A percentile compares a stretch with the other conserved stretches of the same genome.
Conservation (phyloP, 208 protist species). For the Acanthamoeba healyi region DNA sequence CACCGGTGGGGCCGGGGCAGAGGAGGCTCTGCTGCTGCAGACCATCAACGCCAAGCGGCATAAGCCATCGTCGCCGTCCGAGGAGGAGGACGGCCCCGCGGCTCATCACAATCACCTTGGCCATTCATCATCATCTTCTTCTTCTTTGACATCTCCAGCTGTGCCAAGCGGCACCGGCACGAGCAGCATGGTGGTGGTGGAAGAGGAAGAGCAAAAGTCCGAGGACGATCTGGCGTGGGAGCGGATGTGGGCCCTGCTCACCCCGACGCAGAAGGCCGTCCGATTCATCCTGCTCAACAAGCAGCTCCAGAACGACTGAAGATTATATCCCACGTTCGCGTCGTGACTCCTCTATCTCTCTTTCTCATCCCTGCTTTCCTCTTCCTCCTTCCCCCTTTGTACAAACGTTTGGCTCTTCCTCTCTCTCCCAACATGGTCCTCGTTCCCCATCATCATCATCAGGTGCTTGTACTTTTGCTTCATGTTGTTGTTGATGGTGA, state of each 20-base stretch:
- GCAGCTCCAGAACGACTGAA: constrained; percentile 6
- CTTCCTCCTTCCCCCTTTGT: neutral
- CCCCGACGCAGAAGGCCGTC: constrained; percentile 27
- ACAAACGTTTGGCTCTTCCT: neutral
- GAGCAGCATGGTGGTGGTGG: constrained; percentile 27
- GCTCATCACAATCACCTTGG: too few relatives aligned
- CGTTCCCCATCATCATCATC: neutral
- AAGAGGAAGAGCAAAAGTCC: neutral
- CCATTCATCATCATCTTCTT: neutral
- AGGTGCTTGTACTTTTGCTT: neutral
- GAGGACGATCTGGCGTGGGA: constrained; percentile 39
- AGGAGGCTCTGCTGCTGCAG: too few relatives aligned
- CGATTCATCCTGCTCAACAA: constrained; percentile 34
- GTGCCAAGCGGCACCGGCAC: neutral
- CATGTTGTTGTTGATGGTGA: neutral
- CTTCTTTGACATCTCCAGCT: neutral
- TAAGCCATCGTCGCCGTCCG: neutral
- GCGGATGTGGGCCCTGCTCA: neutral
- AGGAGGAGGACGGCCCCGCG: neutral
- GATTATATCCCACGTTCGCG: neutral
- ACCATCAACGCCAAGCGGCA: neutral
- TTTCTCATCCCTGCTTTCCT: neutral
- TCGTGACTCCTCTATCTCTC: neutral
- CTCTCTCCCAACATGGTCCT: neutral
- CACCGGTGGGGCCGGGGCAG: too few relatives aligned